phyloP scores from a whole-genome alignment of 2,329 filamentous ascomycete species.

The Colletotrichum costaricense region DNA sequence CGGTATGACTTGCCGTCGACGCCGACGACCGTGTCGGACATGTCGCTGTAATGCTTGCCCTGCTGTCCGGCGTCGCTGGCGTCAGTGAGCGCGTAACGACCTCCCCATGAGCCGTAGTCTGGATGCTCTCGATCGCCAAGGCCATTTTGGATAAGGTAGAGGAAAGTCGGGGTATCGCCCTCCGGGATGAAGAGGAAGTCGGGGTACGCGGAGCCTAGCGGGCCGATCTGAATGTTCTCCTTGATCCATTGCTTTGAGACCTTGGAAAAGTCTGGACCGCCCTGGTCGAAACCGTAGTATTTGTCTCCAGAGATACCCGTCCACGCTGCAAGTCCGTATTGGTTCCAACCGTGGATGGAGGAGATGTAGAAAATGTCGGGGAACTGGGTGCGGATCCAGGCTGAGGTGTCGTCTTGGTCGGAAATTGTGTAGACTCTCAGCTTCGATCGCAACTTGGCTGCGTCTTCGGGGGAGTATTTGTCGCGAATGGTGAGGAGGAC shows the following conservation, averaged over 20 bases:
- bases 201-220: slow-evolving; percentile 57
- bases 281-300: slow-evolving; percentile 54
- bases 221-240: slow-evolving; percentile 62
- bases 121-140: slow-evolving; percentile 58
- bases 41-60: slow-evolving; percentile 43
- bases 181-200: slow-evolving; percentile 64
- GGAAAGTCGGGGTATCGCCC: slow-evolving; percentile 62
- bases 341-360: slow-evolving; percentile 66
- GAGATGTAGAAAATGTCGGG: slow-evolving; percentile 67
- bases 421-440: slow-evolving; percentile 67
- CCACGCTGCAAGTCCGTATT: slow-evolving; percentile 67
- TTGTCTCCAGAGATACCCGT: slow-evolving; percentile 57
- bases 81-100: slow-evolving; percentile 53
- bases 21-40: slow-evolving; percentile 42
- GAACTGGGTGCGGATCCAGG: slow-evolving; percentile 65
- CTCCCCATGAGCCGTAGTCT: slow-evolving; percentile 61
- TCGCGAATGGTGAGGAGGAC: slow-evolving; percentile 55
- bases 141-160: slow-evolving; percentile 61
- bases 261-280: slow-evolving; percentile 57
- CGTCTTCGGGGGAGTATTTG: slow-evolving; percentile 41
- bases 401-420: slow-evolving; percentile 68
- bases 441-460: slow-evolving; percentile 50
- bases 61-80: slow-evolving; percentile 38
- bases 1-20: slow-evolving; percentile 42
- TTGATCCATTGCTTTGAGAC: slow-evolving; percentile 63